A percentile compares a stretch with the other conserved stretches of the same genome.
These are phyloP conservation scores for Myxozyma neotropica DNA, from an alignment of 805 yeast genomes.

Conservation along the genomic window DNA sequence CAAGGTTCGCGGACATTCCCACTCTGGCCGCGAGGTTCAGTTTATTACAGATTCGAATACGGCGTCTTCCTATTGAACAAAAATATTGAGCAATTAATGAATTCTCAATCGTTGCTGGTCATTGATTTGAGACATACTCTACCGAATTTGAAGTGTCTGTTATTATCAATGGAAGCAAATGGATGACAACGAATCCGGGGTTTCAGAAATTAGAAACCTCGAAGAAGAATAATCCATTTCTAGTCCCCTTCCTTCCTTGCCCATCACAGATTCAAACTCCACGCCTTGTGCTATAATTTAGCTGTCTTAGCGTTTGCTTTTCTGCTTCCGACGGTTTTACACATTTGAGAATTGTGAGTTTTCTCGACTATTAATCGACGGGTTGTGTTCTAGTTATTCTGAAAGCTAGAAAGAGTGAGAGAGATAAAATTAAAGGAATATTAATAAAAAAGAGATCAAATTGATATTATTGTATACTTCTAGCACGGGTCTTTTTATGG, in stretches of 20 bases:
- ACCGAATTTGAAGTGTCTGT: constrained; percentile 35
- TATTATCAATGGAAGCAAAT: constrained; percentile 28
- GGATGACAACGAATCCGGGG: constrained; percentile 17
- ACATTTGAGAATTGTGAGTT: too few relatives aligned
- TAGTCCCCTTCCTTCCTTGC: background rate
- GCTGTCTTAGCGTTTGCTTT: too few relatives aligned
- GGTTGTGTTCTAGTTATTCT: too few relatives aligned
- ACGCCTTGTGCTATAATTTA: too few relatives aligned
- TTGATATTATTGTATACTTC: too few relatives aligned
- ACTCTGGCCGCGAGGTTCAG: constrained; percentile 52
- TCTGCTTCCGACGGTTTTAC: too few relatives aligned
- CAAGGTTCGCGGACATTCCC: constrained; percentile 50
- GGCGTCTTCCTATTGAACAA: constrained; percentile 52
- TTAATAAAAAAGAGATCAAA: too few relatives aligned
- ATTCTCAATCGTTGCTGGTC: constrained; percentile 35
- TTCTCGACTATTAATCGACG: too few relatives aligned
- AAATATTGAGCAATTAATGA: constrained; percentile 52
- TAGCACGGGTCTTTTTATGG: too few relatives aligned
- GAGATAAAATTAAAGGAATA: too few relatives aligned
- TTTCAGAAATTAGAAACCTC: constrained; percentile 12
- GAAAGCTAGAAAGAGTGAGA: too few relatives aligned
- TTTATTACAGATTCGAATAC: constrained; percentile 53
- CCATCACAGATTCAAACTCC: background rate
- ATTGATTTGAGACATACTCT: constrained; percentile 35
- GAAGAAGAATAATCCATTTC: too few relatives aligned